Conservation (phyloP, 83 land plant species). For the Picea engelmannii region DNA sequence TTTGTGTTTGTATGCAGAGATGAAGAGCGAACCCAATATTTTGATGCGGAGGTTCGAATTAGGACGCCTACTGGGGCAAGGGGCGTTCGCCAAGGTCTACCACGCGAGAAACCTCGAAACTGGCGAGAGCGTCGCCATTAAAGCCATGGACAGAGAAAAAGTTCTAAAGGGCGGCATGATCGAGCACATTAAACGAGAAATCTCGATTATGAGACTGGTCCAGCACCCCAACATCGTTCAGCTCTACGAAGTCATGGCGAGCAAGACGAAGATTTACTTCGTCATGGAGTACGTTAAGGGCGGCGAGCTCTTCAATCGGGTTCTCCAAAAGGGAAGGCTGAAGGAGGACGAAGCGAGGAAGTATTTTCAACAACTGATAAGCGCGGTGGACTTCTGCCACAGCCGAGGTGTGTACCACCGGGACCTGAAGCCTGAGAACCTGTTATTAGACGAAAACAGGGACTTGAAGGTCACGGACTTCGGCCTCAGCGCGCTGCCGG, state of each 20-base stretch:
- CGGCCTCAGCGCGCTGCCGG: slow-evolving; percentile 50
- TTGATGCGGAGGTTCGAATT: neutral
- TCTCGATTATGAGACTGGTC: slow-evolving; percentile 25
- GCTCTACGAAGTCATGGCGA: no score
- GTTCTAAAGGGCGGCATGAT: slow-evolving; percentile 25
- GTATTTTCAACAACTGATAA: no score
- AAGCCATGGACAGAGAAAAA: slow-evolving; percentile 34
- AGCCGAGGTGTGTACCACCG: no score
- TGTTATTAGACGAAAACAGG: slow-evolving; percentile 49
- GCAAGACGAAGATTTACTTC: no score
- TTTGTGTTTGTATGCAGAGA: no score
- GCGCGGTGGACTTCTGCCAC: no score
- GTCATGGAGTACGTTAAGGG: no score
- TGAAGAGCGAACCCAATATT: neutral
- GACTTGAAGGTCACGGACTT: slow-evolving; percentile 52
- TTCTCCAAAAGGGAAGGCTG: no score
- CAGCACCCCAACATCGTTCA: slow-evolving; percentile 26
- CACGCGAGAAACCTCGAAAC: neutral
- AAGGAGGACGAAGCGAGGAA: no score
- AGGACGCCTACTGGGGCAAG: neutral
- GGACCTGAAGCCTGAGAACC: no score
- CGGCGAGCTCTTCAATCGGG: no score
- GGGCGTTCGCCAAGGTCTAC: slow-evolving; percentile 3
- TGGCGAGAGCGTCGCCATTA: neutral
- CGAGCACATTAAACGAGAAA: slow-evolving; percentile 35